Evolutionary conservation across 2,329 filamentous ascomycete species (phyloP).

Genomic region (Ascosphaera apis): DNA sequence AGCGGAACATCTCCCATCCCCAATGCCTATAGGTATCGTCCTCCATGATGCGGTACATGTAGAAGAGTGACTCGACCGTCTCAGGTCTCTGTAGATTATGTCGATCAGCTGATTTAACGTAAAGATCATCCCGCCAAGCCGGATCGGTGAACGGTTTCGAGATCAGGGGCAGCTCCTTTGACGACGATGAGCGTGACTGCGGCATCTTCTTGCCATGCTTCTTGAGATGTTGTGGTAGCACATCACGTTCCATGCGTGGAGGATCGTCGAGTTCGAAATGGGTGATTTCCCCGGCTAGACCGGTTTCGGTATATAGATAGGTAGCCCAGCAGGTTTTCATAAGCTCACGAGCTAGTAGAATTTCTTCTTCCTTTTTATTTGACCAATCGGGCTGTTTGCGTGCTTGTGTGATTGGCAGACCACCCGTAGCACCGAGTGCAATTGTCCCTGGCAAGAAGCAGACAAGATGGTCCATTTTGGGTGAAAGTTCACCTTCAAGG

Average conservation of each 20-base stretch:
- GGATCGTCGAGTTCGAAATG: constrained; percentile 60
- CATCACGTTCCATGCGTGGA: constrained; percentile 28
- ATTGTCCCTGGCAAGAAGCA: constrained; percentile 97
- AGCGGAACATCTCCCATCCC: constrained; percentile 97
- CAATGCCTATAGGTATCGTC: constrained; percentile 76
- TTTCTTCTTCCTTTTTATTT: constrained; percentile 60
- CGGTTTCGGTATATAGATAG: constrained; percentile 76
- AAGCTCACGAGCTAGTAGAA: constrained; percentile 66
- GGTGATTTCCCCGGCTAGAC: constrained; percentile 82
- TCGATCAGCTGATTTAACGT: constrained; percentile 56
- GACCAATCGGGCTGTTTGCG: constrained; percentile 51
- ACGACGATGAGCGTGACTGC: background rate
- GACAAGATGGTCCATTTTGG: constrained; percentile 96
- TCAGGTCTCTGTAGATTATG: constrained; percentile 93
- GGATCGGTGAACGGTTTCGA: constrained; percentile 13
- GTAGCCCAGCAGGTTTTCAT: constrained; percentile 98
- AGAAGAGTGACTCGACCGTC: constrained; percentile 87
- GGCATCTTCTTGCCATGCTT: constrained; percentile 11
- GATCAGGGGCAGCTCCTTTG: constrained; percentile 13
- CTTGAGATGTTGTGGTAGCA: constrained; percentile 14
- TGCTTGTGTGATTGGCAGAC: constrained; percentile 51
- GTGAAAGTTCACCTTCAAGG: constrained; percentile 38
- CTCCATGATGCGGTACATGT: constrained; percentile 96
- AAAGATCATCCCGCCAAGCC: constrained; percentile 54
- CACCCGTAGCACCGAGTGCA: constrained; percentile 64